Evolutionary conservation across 2,329 filamentous ascomycete genomes (phyloP), one percentile per base, ranked within the genome.

Genomic region (Bipolaris oryzae): DNA sequence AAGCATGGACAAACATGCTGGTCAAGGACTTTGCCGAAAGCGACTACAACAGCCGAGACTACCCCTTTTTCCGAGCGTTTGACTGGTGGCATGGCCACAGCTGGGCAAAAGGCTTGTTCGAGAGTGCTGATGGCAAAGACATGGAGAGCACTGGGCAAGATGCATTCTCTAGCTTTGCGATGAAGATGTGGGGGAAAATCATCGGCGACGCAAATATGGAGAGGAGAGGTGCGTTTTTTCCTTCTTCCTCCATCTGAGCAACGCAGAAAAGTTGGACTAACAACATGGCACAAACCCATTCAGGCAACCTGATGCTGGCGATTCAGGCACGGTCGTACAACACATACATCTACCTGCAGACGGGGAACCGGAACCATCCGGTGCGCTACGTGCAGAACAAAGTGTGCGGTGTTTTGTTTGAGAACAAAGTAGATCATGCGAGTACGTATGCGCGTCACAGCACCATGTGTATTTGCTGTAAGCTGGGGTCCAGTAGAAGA

Each of bases 1-100:
- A 86, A 69, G 87, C 85, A 18, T 98, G 88, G 79, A 88, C 97
- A 62, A 91, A 97, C 74, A 86, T 85, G 62, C 82, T 99, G 43
- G 88, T 95, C 46, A 89, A 95, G 55, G 95, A 99, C 68, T 86
- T 81, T 46, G 89, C 92, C 43, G 96, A 96, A 75, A 88, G 92
- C 0, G 93, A 96, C 72, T 80, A 82, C 25, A 86, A 86, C 66
- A 68, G 70, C 1, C 47, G 69, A 1, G 70, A 73, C 48, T 98
- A 96, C 75, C 93, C 94, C 0, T 88, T 91, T 64, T 93, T 85
- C 59, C 86, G 95, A 46, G 86, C 82, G 54, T 98, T 97, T 71
- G 95, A 98, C 77, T 97, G 92, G 91, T 98, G 88, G 75, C 87
- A 96, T 70, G 95, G 94, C 1, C 95, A 98, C 81, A 92, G 89